Evolutionary conservation across 768 basidiomycete species (phyloP).

Genomic region (Suillus luteus): DNA sequence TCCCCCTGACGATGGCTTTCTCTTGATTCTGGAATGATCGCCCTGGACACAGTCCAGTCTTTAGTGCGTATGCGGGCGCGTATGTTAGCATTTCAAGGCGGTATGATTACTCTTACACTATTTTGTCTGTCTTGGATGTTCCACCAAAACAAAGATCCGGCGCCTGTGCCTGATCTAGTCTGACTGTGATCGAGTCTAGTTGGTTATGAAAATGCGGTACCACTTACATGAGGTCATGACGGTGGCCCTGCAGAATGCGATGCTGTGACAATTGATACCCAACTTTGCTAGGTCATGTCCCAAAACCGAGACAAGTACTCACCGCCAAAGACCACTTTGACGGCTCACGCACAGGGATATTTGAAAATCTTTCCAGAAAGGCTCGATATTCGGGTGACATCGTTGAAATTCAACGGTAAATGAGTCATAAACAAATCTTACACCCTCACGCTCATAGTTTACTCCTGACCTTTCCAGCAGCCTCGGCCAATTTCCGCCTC

Average conservation of each 20-base stretch:
- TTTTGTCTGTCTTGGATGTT: background rate
- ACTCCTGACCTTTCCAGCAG: slow-evolving; percentile 26
- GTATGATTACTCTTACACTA: background rate
- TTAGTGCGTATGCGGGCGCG: background rate
- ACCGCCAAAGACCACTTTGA: background rate
- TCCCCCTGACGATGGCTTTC: background rate
- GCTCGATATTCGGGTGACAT: background rate
- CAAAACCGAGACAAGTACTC: background rate
- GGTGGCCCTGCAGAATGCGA: background rate
- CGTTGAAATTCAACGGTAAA: background rate
- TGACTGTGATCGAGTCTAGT: background rate
- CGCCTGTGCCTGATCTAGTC: background rate
- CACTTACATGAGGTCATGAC: background rate
- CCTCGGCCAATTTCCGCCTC: slow-evolving; percentile 33
- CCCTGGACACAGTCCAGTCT: background rate
- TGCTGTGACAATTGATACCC: background rate
- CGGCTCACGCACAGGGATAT: no score
- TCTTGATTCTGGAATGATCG: background rate
- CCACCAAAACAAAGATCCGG: background rate
- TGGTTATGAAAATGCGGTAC: background rate
- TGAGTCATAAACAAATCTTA: background rate
- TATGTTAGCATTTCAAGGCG: background rate
- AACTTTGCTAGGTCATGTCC: no score
- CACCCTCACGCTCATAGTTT: slow-evolving; percentile 19
- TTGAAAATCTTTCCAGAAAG: background rate